These are phyloP conservation scores for Wickerhamomyces canadensis DNA, from an alignment of 805 yeast species.

Conservation along the genomic window DNA sequence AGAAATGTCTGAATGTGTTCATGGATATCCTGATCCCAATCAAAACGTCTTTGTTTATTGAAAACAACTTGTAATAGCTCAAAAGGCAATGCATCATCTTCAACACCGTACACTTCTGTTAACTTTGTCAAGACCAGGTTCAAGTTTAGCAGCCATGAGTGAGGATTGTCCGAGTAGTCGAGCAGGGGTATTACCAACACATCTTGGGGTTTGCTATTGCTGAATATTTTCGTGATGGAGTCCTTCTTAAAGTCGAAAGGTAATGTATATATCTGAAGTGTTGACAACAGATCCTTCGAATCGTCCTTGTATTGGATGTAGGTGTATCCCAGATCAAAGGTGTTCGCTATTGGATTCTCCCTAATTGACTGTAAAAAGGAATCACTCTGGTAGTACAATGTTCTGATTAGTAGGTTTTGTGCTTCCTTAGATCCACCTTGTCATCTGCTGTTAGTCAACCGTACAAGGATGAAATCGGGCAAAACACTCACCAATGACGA, in stretches of 20 bases:
- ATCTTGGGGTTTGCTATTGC: neutral
- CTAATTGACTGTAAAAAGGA: conserved; percentile 3
- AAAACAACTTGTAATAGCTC: conserved; percentile 5
- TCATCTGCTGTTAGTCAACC: neutral
- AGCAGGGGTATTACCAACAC: conserved; percentile 11
- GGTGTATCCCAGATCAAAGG: conserved; percentile 16
- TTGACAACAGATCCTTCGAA: conserved; percentile 11
- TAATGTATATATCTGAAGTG: conserved; percentile 15
- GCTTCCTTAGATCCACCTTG: conserved; percentile 13
- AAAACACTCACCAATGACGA: conserved; percentile 8
- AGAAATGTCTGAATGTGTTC: conserved; percentile 32
- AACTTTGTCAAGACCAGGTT: neutral
- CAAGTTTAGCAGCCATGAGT: conserved; percentile 9
- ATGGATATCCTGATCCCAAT: conserved; percentile 18
- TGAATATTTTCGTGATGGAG: neutral
- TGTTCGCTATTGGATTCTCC: conserved; percentile 8
- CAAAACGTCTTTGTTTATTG: conserved; percentile 5
- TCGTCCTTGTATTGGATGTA: conserved; percentile 15
- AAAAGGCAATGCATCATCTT: neutral
- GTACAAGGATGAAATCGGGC: too few relatives aligned
- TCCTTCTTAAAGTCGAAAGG: conserved; percentile 1
- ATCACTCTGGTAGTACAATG: conserved; percentile 5
- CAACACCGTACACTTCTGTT: too few relatives aligned
- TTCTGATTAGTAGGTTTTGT: conserved; percentile 12
- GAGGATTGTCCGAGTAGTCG: conserved; percentile 14